These are phyloP conservation scores for Fragaria nilgerrensis DNA, from an alignment of 306 rosid genomes.

Conservation along the genomic window DNA sequence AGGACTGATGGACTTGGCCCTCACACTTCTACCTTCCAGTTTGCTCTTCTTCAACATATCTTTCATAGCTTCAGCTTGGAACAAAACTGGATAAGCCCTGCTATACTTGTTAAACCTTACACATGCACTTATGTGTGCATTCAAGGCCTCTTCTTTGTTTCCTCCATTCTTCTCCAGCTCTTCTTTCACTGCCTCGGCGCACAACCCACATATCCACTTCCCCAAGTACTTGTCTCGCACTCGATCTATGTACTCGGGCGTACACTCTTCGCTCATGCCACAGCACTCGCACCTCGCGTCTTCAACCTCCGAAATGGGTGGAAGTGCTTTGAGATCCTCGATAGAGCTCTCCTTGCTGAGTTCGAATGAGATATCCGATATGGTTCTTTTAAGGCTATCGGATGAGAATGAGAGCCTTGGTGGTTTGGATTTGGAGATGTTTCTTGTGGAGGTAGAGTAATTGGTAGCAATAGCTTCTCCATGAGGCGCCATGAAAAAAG, in stretches of 20 bases:
- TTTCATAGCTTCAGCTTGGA: constrained; percentile 88
- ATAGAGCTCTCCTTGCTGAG: constrained; percentile 42
- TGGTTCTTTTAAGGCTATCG: constrained; percentile 57
- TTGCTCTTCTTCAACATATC: constrained; percentile 80
- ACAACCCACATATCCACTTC: constrained; percentile 81
- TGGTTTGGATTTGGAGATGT: constrained; percentile 49
- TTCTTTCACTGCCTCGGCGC: constrained; percentile 87
- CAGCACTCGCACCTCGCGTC: constrained; percentile 92
- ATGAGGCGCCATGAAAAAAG: constrained; percentile 62
- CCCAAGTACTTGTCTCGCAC: constrained; percentile 64
- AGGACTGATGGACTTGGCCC: constrained; percentile 84
- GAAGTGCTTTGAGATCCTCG: constrained; percentile 33
- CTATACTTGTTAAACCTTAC: constrained; percentile 74
- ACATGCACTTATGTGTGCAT: constrained; percentile 74
- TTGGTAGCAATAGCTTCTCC: constrained; percentile 50
- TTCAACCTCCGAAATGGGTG: constrained; percentile 68
- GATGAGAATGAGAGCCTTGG: constrained; percentile 52
- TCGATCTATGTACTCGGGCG: constrained; percentile 69
- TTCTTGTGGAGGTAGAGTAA: constrained; percentile 27
- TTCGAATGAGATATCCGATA: constrained; percentile 76
- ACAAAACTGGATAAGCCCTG: constrained; percentile 84
- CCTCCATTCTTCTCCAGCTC: constrained; percentile 83
- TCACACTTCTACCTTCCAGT: constrained; percentile 43
- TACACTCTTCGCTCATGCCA: constrained; percentile 94
- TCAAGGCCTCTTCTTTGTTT: constrained; percentile 64